phyloP scores from a whole-genome alignment of 2,329 filamentous ascomycete species.

The Trichoderma asperellum region DNA sequence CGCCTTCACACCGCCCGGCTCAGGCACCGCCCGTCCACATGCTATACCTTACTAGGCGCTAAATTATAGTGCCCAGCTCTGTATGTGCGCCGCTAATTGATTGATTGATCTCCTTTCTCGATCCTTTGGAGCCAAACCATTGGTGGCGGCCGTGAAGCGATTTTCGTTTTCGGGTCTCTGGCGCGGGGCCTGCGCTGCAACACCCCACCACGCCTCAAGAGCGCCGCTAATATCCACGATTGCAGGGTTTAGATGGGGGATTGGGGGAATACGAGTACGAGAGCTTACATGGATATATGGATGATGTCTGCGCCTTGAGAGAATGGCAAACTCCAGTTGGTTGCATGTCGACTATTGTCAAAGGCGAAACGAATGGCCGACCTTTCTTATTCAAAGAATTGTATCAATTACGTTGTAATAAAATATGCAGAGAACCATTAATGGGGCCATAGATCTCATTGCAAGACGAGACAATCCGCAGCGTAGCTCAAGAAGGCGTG shows the following conservation, averaged over 20 bases:
- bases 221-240: not conserved
- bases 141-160: not conserved
- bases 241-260: not conserved
- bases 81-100: not conserved
- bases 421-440: too few species aligned
- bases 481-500: too few species aligned
- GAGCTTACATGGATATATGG: not conserved
- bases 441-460: too few species aligned
- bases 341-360: too few species aligned
- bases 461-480: too few species aligned
- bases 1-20: slow-evolving; percentile 25
- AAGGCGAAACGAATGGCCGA: too few species aligned
- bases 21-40: not conserved
- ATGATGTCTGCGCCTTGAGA: too few species aligned
- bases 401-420: too few species aligned
- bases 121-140: not conserved
- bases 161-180: slow-evolving; percentile 17
- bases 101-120: not conserved
- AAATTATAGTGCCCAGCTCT: not conserved
- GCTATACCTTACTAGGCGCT: not conserved
- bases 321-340: too few species aligned
- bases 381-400: too few species aligned
- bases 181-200: not conserved
- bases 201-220: not conserved
- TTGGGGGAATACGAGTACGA: slow-evolving; percentile 16